A percentile compares a stretch with the other conserved stretches of the same genome.
These are phyloP conservation scores for Xylariaceae sp. DNA, from an alignment of 2,329 filamentous ascomycete genomes.

Conservation along the genomic window DNA sequence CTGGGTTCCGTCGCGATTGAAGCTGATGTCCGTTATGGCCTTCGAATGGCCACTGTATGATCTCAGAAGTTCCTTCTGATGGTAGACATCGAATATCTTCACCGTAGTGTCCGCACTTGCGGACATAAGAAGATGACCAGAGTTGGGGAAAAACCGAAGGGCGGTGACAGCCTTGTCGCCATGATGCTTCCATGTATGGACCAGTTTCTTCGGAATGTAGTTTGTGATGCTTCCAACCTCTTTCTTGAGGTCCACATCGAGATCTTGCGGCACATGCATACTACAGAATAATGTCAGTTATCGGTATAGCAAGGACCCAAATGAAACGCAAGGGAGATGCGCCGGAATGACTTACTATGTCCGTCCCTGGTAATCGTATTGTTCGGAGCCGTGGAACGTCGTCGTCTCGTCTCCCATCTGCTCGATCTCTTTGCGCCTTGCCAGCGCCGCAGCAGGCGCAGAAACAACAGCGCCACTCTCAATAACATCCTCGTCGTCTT, in stretches of 20 bases:
- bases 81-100: constrained; percentile 93
- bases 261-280: constrained; percentile 92
- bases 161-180: constrained; percentile 78
- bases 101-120: constrained; percentile 86
- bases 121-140: constrained; percentile 83
- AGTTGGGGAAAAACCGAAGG: constrained; percentile 80
- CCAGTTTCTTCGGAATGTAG: constrained; percentile 88
- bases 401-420: constrained; percentile 69
- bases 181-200: constrained; percentile 84
- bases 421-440: constrained; percentile 53
- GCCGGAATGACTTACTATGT: constrained; percentile 55
- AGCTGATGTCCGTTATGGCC: constrained; percentile 82
- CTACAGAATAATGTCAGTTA: constrained; percentile 5
- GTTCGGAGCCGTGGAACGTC: constrained; percentile 74
- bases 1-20: constrained; percentile 73
- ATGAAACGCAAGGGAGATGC: not conserved
- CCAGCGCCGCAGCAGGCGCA: constrained; percentile 50
- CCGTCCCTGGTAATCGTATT: constrained; percentile 89
- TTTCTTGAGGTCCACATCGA: constrained; percentile 80
- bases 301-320: not conserved
- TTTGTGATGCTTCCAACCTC: constrained; percentile 77
- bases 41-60: constrained; percentile 91
- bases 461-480: constrained; percentile 58
- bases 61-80: constrained; percentile 78
- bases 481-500: constrained; percentile 63